Base-by-base conservation (phyloP, 2,329 filamentous ascomycete genomes). In the Pseudogymnoascus pannorum region DNA sequence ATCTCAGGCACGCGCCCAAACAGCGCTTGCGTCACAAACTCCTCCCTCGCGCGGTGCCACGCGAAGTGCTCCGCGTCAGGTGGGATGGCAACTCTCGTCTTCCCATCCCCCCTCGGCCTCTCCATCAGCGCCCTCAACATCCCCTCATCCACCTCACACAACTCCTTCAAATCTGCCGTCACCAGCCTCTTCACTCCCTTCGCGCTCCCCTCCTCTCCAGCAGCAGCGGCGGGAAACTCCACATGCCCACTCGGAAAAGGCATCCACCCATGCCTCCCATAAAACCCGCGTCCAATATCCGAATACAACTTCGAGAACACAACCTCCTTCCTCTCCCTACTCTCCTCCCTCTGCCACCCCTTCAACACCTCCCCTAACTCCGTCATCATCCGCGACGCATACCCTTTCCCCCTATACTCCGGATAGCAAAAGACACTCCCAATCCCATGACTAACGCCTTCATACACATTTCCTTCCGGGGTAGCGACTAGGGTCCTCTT, bases 251-350 rank as follows among this genome's bases (percentile, higher is more conserved):
- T 93, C 18, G 82, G 79, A 68, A 88, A 92, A 0, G 86, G 80
- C 57, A 84, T 80, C 92, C 92, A 97, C 51, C 91, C 91, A 65
- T 85, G 80, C 31, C 78, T 79, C 3, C 87, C 83, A 75, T 97
- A 97, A 74, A 92, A 97, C 38, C 78, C 77, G 77, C 91, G 88
- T 18, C 92, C 91, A 65, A 95, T 92, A 69, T 95, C 91, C 7
- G 91, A 96, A 74, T 87, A 96, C 7, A 97, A 79, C 6, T 95
- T 82, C 0, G 89, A 92, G 73, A 93, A 94, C 12, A 84, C 63
- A 26, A 74, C 65, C 33, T 33, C 29, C 29, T 14, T 24, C 72
- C 79, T 71, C 70, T 72, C 66, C 72, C 70, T 18, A 1, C 75
- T 72, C 36, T 74, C 70, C 29, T 77, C 77, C 62, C 76, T 74